Percentiles rank a stretch among this genome's conserved stretches.
These are phyloP conservation scores for Colletotrichum sp. DNA, from an alignment of 2,329 filamentous ascomycete species.

Conservation along the genomic window DNA sequence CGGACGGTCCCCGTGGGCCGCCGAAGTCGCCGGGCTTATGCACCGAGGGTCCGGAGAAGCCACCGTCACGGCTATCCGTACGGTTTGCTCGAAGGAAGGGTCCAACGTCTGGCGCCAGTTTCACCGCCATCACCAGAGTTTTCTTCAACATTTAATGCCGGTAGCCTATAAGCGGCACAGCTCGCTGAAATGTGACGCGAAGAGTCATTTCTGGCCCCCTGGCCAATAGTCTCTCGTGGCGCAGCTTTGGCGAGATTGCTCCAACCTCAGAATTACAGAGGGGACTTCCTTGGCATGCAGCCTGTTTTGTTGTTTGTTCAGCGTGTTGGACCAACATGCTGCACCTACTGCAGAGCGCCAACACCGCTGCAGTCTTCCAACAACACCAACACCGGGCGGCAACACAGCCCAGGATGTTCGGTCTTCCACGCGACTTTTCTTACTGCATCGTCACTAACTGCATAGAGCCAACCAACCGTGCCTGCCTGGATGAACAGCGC, in stretches of 20 bases:
- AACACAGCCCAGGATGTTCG: not conserved
- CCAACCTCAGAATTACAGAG: not conserved
- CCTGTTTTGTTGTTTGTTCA: not conserved
- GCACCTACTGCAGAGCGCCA: not conserved
- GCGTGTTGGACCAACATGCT: not conserved
- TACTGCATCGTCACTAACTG: not conserved
- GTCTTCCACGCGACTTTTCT: not conserved
- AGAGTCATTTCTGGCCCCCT: not conserved
- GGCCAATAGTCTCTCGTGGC: not conserved
- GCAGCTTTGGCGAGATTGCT: not conserved
- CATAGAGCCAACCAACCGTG: not conserved
- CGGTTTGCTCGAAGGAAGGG: not conserved
- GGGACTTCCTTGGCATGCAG: not conserved
- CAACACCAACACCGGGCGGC: not conserved
- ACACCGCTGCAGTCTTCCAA: not conserved
- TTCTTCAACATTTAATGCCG: not conserved
- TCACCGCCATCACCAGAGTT: not conserved
- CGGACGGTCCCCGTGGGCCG: not conserved
- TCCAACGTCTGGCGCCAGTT: not conserved
- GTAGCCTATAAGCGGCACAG: not conserved
- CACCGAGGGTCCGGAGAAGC: not conserved
- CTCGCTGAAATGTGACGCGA: not conserved
- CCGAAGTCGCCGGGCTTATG: not conserved
- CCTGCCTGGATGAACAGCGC: not conserved
- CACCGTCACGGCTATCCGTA: not conserved